Percentiles rank a stretch among this genome's conserved stretches.
Evolutionary conservation across 805 yeast species (phyloP).

Genomic region (Clavispora asparagi): DNA sequence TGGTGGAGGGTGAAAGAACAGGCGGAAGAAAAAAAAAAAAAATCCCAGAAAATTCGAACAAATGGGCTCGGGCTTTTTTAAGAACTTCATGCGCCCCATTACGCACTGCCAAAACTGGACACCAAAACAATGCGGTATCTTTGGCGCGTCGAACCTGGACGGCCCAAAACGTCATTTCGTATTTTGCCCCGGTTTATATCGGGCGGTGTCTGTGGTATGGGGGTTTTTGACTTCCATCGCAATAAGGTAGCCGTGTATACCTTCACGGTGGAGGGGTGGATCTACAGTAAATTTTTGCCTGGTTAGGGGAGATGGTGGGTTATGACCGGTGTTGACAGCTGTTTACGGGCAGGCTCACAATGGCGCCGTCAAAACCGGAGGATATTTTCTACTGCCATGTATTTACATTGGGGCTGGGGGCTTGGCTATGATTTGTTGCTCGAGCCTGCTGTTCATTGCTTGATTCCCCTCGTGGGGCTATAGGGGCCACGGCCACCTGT

Average conservation of each 20-base stretch:
- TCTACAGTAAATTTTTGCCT: no score
- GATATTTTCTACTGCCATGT: no score
- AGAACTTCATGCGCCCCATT: neutral
- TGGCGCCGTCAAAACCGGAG: no score
- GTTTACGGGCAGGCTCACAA: neutral
- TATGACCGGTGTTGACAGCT: neutral
- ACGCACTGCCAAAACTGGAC: neutral
- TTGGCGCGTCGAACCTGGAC: neutral
- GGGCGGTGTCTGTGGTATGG: no score
- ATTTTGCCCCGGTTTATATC: no score
- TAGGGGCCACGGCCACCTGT: neutral
- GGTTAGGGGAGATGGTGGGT: neutral
- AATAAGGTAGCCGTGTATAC: no score
- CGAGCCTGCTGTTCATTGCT: no score
- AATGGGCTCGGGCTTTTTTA: neutral
- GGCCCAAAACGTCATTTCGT: neutral
- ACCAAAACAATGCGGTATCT: neutral
- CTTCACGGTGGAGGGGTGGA: no score
- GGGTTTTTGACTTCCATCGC: no score
- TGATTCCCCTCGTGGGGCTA: no score
- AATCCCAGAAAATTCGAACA: neutral
- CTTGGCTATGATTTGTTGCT: no score
- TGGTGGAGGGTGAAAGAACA: slow-evolving; percentile 6
- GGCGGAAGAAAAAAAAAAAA: slow-evolving; percentile 1
- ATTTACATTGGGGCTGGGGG: no score